Conservation (phyloP, 495 filamentous ascomycete species). For the Oidiodendron maius region DNA sequence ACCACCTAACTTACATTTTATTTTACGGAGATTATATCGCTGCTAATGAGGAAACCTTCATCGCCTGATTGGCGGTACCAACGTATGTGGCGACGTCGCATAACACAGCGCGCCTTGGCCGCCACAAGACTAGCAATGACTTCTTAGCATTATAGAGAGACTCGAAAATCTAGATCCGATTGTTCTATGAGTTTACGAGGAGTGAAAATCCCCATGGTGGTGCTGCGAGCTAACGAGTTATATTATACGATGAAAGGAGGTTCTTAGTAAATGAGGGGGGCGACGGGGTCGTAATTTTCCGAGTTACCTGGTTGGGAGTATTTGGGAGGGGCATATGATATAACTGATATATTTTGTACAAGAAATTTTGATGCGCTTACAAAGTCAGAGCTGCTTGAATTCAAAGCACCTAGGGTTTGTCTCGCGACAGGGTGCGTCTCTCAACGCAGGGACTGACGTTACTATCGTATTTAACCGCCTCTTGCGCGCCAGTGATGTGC, state of each 20-base stretch:
- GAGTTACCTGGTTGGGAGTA: slow-evolving; percentile 7
- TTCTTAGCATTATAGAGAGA: slow-evolving; percentile 2
- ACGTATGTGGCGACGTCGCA: too few species aligned
- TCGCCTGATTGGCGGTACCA: slow-evolving; percentile 3
- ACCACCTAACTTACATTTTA: too few species aligned
- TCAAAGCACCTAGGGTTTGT: too few species aligned
- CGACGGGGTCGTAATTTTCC: slow-evolving; percentile 12
- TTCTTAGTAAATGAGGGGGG: slow-evolving; percentile 11
- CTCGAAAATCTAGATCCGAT: slow-evolving; percentile 4
- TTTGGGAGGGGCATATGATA: slow-evolving; percentile 8
- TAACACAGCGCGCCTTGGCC: too few species aligned
- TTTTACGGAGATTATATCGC: not conserved
- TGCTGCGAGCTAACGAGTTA: not conserved
- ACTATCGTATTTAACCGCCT: too few species aligned
- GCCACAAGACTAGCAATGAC: slow-evolving; percentile 9
- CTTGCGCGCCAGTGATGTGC: too few species aligned
- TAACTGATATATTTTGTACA: slow-evolving; percentile 9
- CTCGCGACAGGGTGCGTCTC: too few species aligned
- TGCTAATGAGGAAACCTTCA: slow-evolving; percentile 1
- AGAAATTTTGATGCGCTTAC: slow-evolving; percentile 10
- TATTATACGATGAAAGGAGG: slow-evolving; percentile 5
- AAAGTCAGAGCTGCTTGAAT: slow-evolving; percentile 10
- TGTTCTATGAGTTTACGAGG: slow-evolving; percentile 6
- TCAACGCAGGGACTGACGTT: too few species aligned
- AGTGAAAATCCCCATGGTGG: not conserved